Evolutionary conservation across 495 filamentous ascomycete genomes (phyloP).

Genomic region (Rhypophila decipiens): DNA sequence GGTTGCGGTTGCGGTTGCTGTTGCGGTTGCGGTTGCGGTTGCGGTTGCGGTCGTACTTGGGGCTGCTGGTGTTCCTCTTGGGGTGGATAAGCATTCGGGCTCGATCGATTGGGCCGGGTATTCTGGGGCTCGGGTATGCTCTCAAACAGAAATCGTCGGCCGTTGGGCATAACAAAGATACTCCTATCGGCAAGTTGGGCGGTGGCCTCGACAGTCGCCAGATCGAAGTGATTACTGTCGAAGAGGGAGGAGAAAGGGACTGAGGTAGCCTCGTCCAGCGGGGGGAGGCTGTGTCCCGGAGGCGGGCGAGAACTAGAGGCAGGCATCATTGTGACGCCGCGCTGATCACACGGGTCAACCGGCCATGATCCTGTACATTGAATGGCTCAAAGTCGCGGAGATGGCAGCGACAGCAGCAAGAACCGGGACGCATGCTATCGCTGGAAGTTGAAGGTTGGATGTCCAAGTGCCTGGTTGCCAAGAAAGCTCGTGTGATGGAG

Average conservation of each 20-base stretch:
- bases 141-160: slow-evolving; percentile 25
- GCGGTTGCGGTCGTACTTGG: not conserved
- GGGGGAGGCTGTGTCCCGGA: slow-evolving; percentile 17
- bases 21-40: not conserved
- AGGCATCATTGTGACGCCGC: slow-evolving; percentile 27
- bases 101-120: not conserved
- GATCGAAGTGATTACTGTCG: slow-evolving; percentile 22
- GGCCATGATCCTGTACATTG: slow-evolving; percentile 18
- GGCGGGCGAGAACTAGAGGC: slow-evolving; percentile 17
- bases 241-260: slow-evolving; percentile 28
- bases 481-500: too few relatives aligned
- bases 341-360: slow-evolving; percentile 23
- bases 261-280: slow-evolving; percentile 18
- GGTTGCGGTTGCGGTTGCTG: not conserved
- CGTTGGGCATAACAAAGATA: slow-evolving; percentile 24
- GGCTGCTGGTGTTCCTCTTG: not conserved
- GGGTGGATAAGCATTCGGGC: not conserved
- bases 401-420: not conserved
- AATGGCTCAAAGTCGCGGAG: not conserved
- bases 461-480: too few relatives aligned
- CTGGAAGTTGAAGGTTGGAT: not conserved
- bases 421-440: not conserved
- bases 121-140: slow-evolving; percentile 12
- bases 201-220: slow-evolving; percentile 21
- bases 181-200: slow-evolving; percentile 22